Percentiles rank a stretch among this genome's conserved stretches.
phyloP scores from a whole-genome alignment of 306 rosid species.

The Vigna mungo region DNA sequence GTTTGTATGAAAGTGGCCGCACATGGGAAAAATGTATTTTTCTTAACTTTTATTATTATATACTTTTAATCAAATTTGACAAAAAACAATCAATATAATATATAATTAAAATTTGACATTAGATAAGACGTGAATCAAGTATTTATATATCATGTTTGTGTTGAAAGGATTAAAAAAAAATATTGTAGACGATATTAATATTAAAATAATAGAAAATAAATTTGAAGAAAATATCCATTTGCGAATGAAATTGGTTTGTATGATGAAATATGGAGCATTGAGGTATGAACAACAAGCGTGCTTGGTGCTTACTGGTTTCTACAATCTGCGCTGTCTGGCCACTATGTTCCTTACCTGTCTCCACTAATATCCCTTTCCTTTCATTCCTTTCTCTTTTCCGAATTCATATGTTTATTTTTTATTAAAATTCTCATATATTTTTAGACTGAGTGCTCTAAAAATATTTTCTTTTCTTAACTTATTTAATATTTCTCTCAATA shows the following conservation, averaged over 20 bases:
- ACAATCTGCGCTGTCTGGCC: conserved; percentile 42
- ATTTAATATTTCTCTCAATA: too few species aligned
- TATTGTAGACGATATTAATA: neutral
- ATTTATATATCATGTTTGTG: neutral
- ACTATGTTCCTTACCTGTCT: conserved; percentile 47
- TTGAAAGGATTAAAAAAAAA: neutral
- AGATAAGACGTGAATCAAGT: neutral
- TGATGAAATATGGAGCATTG: conserved; percentile 36
- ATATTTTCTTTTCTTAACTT: too few species aligned
- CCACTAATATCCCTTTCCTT: conserved; percentile 13
- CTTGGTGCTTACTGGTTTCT: conserved; percentile 50
- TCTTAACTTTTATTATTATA: too few species aligned
- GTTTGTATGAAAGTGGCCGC: too few species aligned
- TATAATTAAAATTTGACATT: too few species aligned
- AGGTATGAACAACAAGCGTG: conserved; percentile 50
- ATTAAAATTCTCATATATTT: too few species aligned
- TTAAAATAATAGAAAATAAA: neutral
- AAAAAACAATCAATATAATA: too few species aligned
- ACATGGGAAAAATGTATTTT: too few species aligned
- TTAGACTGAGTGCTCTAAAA: too few species aligned
- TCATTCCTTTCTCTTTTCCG: neutral
- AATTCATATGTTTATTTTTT: too few species aligned
- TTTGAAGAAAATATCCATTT: too few species aligned
- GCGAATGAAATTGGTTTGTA: neutral
- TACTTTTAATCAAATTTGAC: too few species aligned